phyloP scores from a whole-genome alignment of 208 protist genomes.

The Leishmania mexicana region DNA sequence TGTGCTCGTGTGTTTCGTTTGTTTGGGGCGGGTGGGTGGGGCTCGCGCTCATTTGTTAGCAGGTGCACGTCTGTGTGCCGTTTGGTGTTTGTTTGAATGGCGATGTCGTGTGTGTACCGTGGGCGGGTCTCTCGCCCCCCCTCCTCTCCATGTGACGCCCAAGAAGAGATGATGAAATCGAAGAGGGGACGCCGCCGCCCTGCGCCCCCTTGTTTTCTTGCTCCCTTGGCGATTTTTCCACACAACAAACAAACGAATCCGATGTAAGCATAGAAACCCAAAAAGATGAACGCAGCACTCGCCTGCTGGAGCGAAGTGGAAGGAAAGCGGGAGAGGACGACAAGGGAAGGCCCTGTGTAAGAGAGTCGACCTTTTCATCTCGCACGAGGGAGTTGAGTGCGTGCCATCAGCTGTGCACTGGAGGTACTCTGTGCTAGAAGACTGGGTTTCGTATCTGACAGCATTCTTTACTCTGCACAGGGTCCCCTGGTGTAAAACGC shows the following conservation, averaged over 20 bases:
- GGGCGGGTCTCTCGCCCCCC: background rate
- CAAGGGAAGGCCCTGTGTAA: background rate
- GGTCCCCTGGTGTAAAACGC: background rate
- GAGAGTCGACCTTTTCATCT: background rate
- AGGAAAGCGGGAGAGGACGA: background rate
- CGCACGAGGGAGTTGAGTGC: background rate
- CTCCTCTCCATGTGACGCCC: background rate
- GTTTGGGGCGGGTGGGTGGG: background rate
- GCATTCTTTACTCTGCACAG: background rate
- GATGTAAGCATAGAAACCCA: background rate
- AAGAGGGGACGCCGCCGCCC: background rate
- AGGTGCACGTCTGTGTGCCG: background rate
- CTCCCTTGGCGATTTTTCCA: background rate
- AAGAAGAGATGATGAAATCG: background rate
- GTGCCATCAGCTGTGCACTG: background rate
- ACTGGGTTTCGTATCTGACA: background rate
- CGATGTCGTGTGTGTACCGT: background rate
- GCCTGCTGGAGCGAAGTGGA: background rate
- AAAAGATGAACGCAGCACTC: background rate
- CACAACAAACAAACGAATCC: background rate
- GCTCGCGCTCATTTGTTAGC: background rate
- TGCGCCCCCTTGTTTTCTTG: background rate
- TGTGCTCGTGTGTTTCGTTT: background rate
- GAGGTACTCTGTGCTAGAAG: no score
- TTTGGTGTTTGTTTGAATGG: background rate